These are phyloP conservation scores for Ganoderma lingzhi DNA, from an alignment of 1,284 basidiomycete genomes.

Conservation along the genomic window DNA sequence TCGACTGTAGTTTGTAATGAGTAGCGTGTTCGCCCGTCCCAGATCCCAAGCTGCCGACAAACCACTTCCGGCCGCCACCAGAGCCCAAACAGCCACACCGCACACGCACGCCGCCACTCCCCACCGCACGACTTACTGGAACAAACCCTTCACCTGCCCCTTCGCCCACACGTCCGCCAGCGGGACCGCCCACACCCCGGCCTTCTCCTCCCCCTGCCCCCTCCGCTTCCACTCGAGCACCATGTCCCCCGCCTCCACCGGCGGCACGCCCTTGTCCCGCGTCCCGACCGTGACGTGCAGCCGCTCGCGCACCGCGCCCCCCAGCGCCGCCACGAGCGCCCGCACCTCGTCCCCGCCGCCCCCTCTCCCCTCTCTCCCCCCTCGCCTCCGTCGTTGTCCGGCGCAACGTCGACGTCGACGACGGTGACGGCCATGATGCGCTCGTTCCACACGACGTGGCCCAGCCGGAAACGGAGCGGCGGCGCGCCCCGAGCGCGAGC, in stretches of 20 bases:
- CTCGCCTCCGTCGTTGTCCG: constrained; percentile 39
- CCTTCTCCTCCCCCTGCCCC: constrained; percentile 28
- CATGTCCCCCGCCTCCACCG: constrained; percentile 78
- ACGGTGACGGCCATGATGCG: constrained; percentile 84
- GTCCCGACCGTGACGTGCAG: constrained; percentile 95
- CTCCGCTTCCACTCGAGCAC: constrained; percentile 64
- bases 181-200: constrained; percentile 44
- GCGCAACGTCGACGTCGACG: constrained; percentile 56
- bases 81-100: background rate
- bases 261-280: constrained; percentile 54
- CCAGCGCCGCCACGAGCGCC: constrained; percentile 58
- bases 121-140: background rate
- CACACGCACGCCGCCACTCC: background rate
- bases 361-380: constrained; percentile 46
- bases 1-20: background rate
- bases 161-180: constrained; percentile 46
- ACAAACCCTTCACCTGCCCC: constrained; percentile 54
- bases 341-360: constrained; percentile 38
- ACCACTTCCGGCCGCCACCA: background rate
- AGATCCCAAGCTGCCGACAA: background rate
- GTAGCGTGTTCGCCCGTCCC: background rate
- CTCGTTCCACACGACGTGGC: constrained; percentile 78
- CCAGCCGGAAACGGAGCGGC: constrained; percentile 69
- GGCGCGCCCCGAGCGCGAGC: constrained; percentile 49
- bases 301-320: constrained; percentile 53